Evolutionary conservation across 1,284 basidiomycete species (phyloP).

Genomic region (Sanguinoderma infundibulare): DNA sequence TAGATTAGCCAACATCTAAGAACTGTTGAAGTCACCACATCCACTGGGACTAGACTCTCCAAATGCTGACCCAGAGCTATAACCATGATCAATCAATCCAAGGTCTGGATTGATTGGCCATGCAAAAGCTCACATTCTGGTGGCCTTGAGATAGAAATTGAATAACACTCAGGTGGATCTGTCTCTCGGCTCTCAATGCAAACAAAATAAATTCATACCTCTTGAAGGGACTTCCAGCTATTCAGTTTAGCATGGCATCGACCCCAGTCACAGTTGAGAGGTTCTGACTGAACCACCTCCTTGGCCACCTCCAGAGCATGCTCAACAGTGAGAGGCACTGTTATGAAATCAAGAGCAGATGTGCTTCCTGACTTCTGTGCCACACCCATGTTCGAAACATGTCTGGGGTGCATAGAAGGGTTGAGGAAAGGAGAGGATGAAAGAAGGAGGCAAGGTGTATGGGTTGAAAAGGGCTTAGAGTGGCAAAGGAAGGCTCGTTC

Average conservation of each 20-base stretch:
- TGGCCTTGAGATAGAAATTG: neutral
- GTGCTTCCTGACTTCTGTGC: neutral
- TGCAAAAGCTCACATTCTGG: neutral
- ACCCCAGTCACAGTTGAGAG: constrained; percentile 25
- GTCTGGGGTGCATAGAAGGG: neutral
- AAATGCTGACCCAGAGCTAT: neutral
- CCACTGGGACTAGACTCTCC: neutral
- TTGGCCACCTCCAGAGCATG: constrained; percentile 20
- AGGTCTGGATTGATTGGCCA: neutral
- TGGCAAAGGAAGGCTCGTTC: neutral
- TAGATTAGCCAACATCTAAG: neutral
- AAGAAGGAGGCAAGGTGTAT: neutral
- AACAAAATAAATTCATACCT: constrained; percentile 17
- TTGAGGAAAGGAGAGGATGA: neutral
- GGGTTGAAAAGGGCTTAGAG: neutral
- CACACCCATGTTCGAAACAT: neutral
- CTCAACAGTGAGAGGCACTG: constrained; percentile 9
- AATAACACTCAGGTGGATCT: neutral
- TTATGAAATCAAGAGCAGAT: neutral
- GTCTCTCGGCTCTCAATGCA: too few species aligned
- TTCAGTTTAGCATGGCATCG: constrained; percentile 24
- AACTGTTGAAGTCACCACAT: neutral
- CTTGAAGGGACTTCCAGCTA: constrained; percentile 26
- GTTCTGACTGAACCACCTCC: constrained; percentile 16
- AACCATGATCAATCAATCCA: neutral